These are phyloP conservation scores for Phascolomyces articulosus DNA, from an alignment of 371 early-diverging fungal species.

Conservation along the genomic window DNA sequence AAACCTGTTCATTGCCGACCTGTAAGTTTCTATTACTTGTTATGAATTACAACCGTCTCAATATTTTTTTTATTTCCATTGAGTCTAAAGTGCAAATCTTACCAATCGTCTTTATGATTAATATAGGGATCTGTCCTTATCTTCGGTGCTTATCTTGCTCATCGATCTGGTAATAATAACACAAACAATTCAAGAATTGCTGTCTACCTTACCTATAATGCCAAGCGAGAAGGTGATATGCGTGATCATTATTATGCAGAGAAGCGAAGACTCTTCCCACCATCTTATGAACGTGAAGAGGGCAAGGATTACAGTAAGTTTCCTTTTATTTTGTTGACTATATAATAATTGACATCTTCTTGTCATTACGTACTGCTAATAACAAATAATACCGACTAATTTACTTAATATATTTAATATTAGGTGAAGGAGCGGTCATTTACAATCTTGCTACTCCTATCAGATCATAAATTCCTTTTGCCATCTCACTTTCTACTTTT, in stretches of 20 bases:
- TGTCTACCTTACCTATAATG: slow-evolving; percentile 62
- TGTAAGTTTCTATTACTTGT: slow-evolving; percentile 28
- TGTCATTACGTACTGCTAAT: too few species aligned
- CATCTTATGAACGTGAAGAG: slow-evolving; percentile 52
- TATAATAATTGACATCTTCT: too few species aligned
- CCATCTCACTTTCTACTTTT: too few species aligned
- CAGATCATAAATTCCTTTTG: slow-evolving; percentile 1
- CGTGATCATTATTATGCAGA: slow-evolving; percentile 58
- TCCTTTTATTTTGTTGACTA: background rate
- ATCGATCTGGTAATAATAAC: slow-evolving; percentile 53
- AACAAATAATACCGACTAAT: too few species aligned
- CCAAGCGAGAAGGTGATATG: slow-evolving; percentile 53
- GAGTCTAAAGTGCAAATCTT: too few species aligned
- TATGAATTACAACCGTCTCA: background rate
- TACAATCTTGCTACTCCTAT: slow-evolving; percentile 26
- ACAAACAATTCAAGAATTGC: slow-evolving; percentile 51
- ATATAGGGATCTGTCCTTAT: slow-evolving; percentile 46
- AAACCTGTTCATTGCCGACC: slow-evolving; percentile 52
- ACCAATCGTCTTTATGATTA: background rate
- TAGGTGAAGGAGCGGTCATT: slow-evolving; percentile 23
- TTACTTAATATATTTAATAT: background rate
- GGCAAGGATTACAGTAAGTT: slow-evolving; percentile 52
- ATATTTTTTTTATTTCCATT: background rate
- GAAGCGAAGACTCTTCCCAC: slow-evolving; percentile 58
- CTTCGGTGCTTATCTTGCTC: slow-evolving; percentile 63